phyloP scores from a whole-genome alignment of 2,329 filamentous ascomycete species.

The Botrytis fragariae region DNA sequence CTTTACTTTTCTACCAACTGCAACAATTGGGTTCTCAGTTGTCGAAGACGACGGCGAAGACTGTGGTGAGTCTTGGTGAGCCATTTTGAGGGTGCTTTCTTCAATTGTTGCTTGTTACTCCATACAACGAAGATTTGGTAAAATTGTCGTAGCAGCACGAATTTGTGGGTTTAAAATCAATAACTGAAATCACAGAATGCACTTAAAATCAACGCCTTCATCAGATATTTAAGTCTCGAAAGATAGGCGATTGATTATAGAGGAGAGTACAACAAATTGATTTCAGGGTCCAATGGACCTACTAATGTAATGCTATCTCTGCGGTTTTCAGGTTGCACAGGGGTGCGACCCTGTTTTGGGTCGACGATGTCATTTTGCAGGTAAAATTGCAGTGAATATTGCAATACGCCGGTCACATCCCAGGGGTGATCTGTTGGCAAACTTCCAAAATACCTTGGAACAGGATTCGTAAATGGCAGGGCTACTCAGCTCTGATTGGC shows the following conservation, averaged over 20 bases:
- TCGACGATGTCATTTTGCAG: slow-evolving; percentile 23
- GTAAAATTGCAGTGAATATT: slow-evolving; percentile 21
- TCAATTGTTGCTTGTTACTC: neutral
- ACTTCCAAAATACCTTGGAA: slow-evolving; percentile 1
- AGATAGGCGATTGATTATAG: neutral
- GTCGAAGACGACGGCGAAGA: slow-evolving; percentile 21
- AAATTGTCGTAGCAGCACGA: neutral
- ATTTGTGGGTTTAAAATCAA: neutral
- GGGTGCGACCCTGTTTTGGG: slow-evolving; percentile 20
- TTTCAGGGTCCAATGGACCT: neutral
- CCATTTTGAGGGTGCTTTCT: slow-evolving; percentile 14
- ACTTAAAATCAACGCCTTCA: neutral
- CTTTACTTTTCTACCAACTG: slow-evolving; percentile 33
- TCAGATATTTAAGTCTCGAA: neutral
- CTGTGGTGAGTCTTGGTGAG: slow-evolving; percentile 21
- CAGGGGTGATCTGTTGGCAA: neutral
- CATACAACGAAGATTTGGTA: neutral
- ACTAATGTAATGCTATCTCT: neutral
- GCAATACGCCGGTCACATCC: neutral
- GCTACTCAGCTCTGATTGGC: neutral
- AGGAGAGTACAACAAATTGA: neutral
- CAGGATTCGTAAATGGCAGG: neutral
- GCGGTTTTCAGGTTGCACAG: neutral
- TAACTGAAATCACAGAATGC: neutral
- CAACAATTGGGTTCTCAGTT: slow-evolving; percentile 30